phyloP scores from a whole-genome alignment of 2,329 filamentous ascomycete genomes.

The Calonectria ilicicola region DNA sequence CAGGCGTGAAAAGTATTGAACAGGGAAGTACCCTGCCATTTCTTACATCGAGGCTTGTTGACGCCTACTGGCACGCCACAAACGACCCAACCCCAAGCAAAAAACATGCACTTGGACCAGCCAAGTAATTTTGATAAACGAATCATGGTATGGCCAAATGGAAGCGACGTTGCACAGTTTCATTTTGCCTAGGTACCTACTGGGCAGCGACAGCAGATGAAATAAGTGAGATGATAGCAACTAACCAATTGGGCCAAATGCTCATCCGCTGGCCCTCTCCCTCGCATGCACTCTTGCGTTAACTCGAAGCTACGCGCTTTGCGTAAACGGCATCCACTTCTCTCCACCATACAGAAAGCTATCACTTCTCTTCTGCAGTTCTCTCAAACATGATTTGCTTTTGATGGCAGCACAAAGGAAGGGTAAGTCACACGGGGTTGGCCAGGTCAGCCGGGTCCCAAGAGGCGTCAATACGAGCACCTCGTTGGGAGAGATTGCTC shows the following conservation, averaged over 20 bases:
- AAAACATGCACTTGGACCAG: too few relatives aligned
- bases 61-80: neutral
- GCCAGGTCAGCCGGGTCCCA: too few relatives aligned
- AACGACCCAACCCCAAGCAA: neutral
- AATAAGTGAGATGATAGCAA: neutral
- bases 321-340: neutral
- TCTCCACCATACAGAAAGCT: neutral
- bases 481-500: neutral
- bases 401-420: neutral
- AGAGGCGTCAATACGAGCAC: neutral
- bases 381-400: neutral
- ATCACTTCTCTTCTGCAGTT: neutral
- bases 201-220: neutral
- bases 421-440: neutral
- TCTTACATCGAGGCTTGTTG: neutral
- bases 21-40: neutral
- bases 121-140: neutral
- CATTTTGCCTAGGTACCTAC: neutral
- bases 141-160: neutral
- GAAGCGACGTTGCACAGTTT: neutral
- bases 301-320: neutral
- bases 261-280: neutral
- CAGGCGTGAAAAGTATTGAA: too few relatives aligned
- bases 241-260: neutral
- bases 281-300: neutral